phyloP scores from a whole-genome alignment of 176 grass and related monocot species.

The barley (Hordeum vulgare) region DNA sequence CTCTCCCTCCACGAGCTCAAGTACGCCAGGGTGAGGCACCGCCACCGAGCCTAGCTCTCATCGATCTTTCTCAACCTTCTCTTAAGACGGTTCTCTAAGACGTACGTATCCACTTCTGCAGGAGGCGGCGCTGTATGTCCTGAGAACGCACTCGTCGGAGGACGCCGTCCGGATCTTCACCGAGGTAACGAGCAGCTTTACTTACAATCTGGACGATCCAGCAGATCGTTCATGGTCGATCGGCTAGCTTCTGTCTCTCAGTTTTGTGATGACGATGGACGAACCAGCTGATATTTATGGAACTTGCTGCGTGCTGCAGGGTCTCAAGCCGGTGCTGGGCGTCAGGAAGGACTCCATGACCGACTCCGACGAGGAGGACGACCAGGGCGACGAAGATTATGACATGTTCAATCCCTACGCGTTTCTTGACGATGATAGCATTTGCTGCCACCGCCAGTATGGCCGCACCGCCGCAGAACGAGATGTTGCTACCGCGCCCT shows the following conservation, averaged over 20 bases:
- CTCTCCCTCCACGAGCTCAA: slow-evolving; percentile 48
- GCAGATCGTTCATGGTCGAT: not conserved
- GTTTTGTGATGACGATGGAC: not conserved
- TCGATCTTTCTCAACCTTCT: not conserved
- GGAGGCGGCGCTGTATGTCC: not conserved
- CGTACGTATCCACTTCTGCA: not conserved
- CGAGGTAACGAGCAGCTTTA: not conserved
- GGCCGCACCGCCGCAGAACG: not conserved
- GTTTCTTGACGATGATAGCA: not conserved
- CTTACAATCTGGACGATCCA: not conserved
- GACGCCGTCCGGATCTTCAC: slow-evolving; percentile 1
- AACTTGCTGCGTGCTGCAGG: not conserved
- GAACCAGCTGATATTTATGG: not conserved
- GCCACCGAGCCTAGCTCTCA: not conserved
- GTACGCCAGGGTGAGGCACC: slow-evolving; percentile 30
- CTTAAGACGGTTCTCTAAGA: not conserved
- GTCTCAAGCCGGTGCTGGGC: slow-evolving; percentile 14
- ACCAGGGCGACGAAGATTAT: not conserved
- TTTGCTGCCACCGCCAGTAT: not conserved
- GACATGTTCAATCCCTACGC: not conserved
- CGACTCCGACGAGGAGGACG: not conserved
- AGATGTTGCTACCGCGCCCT: not conserved
- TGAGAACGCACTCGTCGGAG: not conserved
- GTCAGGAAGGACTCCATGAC: not conserved
- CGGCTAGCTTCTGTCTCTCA: not conserved